Conservation (phyloP, 768 basidiomycete genomes). For the Pleurotus salmoneostramineus region DNA sequence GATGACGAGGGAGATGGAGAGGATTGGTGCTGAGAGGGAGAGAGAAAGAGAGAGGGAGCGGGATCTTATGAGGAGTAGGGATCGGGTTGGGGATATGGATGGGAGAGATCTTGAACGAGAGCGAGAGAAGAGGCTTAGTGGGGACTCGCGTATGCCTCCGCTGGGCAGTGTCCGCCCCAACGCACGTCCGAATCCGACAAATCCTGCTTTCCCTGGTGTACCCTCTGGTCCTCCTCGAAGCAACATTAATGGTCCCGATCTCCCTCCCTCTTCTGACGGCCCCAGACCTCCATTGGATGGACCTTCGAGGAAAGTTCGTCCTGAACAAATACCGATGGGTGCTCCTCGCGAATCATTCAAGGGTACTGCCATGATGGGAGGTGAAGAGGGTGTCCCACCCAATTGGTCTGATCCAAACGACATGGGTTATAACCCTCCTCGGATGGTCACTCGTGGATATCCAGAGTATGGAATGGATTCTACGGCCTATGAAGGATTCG, state of each 20-base stretch:
- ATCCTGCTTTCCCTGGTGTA: neutral
- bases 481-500: neutral
- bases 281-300: neutral
- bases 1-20: neutral
- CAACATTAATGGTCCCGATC: neutral
- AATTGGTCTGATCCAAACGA: neutral
- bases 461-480: neutral
- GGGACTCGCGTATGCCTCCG: neutral
- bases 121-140: slow-evolving; percentile 1
- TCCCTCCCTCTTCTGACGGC: neutral
- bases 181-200: neutral
- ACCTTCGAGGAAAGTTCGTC: neutral
- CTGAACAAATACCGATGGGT: neutral
- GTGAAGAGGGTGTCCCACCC: neutral
- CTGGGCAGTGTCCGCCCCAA: neutral
- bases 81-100: neutral
- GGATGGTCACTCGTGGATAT: neutral
- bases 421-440: neutral
- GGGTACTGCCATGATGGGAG: neutral
- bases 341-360: neutral
- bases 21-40: slow-evolving; percentile 11
- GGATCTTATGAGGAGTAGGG: neutral
- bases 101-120: neutral
- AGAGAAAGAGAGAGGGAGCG: slow-evolving; percentile 1
- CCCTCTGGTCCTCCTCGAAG: neutral